Evolutionary conservation across 2,329 filamentous ascomycete species (phyloP).

Genomic region (Nothophoma quercina): DNA sequence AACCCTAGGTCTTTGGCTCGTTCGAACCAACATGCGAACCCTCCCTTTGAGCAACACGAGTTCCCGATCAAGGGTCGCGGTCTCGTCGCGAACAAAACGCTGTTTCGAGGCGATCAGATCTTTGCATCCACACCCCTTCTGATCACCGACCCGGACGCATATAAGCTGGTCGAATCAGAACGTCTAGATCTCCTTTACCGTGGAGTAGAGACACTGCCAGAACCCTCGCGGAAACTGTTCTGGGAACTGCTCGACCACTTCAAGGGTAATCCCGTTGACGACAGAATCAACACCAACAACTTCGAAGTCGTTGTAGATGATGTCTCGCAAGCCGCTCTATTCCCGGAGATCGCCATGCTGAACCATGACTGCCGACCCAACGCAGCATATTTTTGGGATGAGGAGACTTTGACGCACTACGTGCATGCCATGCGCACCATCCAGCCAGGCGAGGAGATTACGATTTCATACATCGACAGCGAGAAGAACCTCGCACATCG

Average conservation of each 20-base stretch:
- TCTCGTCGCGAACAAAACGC: slow-evolving; percentile 44
- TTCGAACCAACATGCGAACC: slow-evolving; percentile 37
- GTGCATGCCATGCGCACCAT: slow-evolving; percentile 52
- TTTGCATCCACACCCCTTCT: slow-evolving; percentile 45
- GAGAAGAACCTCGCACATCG: slow-evolving; percentile 41
- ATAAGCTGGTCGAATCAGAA: slow-evolving; percentile 32
- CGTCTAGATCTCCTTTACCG: slow-evolving; percentile 38
- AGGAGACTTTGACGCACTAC: slow-evolving; percentile 48
- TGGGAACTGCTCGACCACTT: slow-evolving; percentile 43
- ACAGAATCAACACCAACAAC: slow-evolving; percentile 47
- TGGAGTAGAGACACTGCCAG: slow-evolving; percentile 36
- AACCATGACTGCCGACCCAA: slow-evolving; percentile 50
- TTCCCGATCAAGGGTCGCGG: slow-evolving; percentile 45
- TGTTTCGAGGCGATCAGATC: slow-evolving; percentile 44
- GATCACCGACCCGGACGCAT: slow-evolving; percentile 37
- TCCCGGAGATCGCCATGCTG: slow-evolving; percentile 47
- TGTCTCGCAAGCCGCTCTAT: slow-evolving; percentile 32
- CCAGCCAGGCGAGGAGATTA: slow-evolving; percentile 51
- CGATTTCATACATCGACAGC: slow-evolving; percentile 53
- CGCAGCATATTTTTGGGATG: slow-evolving; percentile 53
- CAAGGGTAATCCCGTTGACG: slow-evolving; percentile 42
- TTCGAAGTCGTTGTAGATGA: slow-evolving; percentile 41
- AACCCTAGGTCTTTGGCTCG: slow-evolving; percentile 25
- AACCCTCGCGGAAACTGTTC: slow-evolving; percentile 28
- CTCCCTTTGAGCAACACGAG: slow-evolving; percentile 38